phyloP scores from a whole-genome alignment of 257 asterid genomes.

The Ocimum tenuiflorum region DNA sequence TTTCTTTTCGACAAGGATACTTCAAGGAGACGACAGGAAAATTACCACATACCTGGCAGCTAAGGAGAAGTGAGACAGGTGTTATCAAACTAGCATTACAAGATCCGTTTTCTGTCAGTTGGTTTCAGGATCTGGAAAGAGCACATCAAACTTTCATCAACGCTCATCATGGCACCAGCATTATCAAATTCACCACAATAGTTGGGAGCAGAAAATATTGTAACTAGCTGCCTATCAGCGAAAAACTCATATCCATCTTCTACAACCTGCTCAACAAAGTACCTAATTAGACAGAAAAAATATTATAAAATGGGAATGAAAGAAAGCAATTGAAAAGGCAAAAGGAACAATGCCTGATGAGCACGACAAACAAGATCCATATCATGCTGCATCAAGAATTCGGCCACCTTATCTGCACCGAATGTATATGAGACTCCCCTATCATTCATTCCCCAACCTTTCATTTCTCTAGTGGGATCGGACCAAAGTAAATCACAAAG shows the following conservation, averaged over 20 bases:
- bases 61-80: slow-evolving; percentile 16
- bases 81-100: slow-evolving; percentile 29
- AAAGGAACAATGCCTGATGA: slow-evolving; percentile 47
- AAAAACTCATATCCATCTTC: slow-evolving; percentile 85
- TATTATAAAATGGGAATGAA: not conserved
- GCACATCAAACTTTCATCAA: slow-evolving; percentile 82
- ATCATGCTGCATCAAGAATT: slow-evolving; percentile 68
- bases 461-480: slow-evolving; percentile 63
- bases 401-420: slow-evolving; percentile 77
- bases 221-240: slow-evolving; percentile 76
- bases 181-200: slow-evolving; percentile 79
- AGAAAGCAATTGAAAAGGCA: not conserved
- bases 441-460: slow-evolving; percentile 81
- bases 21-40: not conserved
- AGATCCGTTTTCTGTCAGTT: slow-evolving; percentile 38
- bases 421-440: slow-evolving; percentile 72
- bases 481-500: slow-evolving; percentile 77
- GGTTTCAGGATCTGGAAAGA: slow-evolving; percentile 83
- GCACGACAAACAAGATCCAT: slow-evolving; percentile 84
- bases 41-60: slow-evolving; percentile 24
- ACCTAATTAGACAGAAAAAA: slow-evolving; percentile 13
- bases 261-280: slow-evolving; percentile 48
- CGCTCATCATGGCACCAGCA: slow-evolving; percentile 90
- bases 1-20: not conserved
- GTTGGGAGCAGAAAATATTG: slow-evolving; percentile 81